phyloP scores from a whole-genome alignment of 192 early-diverging fungal genomes.

The Phlyctochytrium planicorne region DNA sequence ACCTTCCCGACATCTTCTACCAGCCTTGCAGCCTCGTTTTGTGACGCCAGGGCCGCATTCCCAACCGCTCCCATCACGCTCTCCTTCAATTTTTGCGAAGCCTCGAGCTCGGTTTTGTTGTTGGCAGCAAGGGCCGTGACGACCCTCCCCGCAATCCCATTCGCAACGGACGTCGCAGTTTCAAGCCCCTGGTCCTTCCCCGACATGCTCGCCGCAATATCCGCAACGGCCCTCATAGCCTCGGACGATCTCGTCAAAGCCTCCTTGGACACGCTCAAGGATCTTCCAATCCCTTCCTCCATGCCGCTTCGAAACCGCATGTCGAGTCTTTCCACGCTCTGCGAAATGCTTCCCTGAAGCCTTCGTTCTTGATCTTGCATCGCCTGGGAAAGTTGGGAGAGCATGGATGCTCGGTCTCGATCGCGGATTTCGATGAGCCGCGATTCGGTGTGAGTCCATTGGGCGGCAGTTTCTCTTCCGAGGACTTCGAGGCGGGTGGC shows the following conservation, averaged over 20 bases:
- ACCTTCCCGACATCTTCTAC: neutral
- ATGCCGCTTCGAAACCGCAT: too few relatives aligned
- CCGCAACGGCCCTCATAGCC: neutral
- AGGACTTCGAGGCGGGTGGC: neutral
- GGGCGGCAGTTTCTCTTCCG: neutral
- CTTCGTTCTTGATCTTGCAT: too few relatives aligned
- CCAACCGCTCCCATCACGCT: neutral
- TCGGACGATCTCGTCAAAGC: neutral
- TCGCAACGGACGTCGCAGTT: neutral
- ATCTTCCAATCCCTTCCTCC: neutral
- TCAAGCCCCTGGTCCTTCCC: neutral
- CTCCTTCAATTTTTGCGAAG: neutral
- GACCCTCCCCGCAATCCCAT: neutral
- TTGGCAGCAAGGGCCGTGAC: neutral
- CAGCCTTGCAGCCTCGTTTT: neutral
- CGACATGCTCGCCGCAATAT: neutral
- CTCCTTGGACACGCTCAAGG: neutral
- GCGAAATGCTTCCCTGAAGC: too few relatives aligned
- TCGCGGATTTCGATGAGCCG: neutral
- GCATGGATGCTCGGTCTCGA: neutral
- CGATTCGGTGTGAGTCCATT: neutral
- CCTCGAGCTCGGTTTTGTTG: neutral
- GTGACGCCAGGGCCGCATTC: neutral
- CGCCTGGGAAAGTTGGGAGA: too few relatives aligned
- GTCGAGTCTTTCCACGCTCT: too few relatives aligned